Percentiles rank a stretch among this genome's conserved stretches.
phyloP scores from a whole-genome alignment of 768 basidiomycete genomes.

The Amanita inopinata region DNA sequence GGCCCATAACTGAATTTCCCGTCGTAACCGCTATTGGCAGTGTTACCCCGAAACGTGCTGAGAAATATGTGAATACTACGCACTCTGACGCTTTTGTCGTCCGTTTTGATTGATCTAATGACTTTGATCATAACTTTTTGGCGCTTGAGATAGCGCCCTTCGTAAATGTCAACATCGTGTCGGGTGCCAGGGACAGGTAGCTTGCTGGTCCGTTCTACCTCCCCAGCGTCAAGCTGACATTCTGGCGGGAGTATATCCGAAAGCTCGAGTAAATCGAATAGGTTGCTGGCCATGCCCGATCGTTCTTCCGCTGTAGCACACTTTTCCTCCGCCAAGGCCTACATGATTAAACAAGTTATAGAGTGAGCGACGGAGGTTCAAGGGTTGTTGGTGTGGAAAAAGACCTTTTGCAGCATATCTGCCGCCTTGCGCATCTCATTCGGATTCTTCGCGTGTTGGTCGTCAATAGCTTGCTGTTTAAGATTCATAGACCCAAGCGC shows the following conservation, averaged over 20 bases:
- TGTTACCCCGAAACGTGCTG: neutral
- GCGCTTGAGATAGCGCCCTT: constrained; percentile 23
- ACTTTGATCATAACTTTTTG: constrained; percentile 9
- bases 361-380: neutral
- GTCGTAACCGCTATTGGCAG: neutral
- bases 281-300: constrained; percentile 35
- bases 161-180: constrained; percentile 41
- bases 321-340: constrained; percentile 26
- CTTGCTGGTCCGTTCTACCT: constrained; percentile 38
- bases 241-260: constrained; percentile 39
- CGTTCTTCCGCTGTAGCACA: constrained; percentile 25
- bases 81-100: constrained; percentile 1
- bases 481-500: constrained; percentile 33
- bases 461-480: constrained; percentile 27
- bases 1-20: constrained; percentile 6
- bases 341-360: constrained; percentile 2
- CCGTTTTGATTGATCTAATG: constrained; percentile 3
- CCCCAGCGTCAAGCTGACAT: constrained; percentile 40
- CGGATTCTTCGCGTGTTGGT: constrained; percentile 22
- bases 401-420: constrained; percentile 40
- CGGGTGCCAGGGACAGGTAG: constrained; percentile 42
- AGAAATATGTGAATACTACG: neutral
- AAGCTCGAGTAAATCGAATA: constrained; percentile 40
- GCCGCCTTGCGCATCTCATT: constrained; percentile 31
- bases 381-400: neutral